Percentiles rank a stretch among this genome's conserved stretches.
These are phyloP conservation scores for Athelia sp. DNA, from an alignment of 1,284 basidiomycete genomes.

Conservation along the genomic window DNA sequence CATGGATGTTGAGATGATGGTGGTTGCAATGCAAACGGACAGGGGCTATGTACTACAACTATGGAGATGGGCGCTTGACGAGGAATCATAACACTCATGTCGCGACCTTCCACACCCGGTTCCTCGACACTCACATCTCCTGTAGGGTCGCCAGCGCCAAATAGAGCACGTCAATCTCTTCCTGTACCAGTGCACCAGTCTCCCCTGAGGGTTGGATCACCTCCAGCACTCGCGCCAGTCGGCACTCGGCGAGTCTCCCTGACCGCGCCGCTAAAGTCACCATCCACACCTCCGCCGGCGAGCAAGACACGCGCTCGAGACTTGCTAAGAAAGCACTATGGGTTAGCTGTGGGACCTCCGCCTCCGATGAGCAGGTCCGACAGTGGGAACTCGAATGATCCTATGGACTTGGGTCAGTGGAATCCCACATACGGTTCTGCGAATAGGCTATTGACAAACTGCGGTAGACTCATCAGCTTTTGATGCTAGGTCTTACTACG, in stretches of 20 bases:
- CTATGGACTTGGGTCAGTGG: slow-evolving; percentile 71
- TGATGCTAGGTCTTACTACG: slow-evolving; percentile 77
- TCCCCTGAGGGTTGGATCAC: not conserved
- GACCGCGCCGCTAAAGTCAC: slow-evolving; percentile 3
- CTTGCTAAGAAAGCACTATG: slow-evolving; percentile 79
- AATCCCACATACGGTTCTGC: too few relatives aligned
- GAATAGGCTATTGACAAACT: too few relatives aligned
- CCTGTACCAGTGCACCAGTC: not conserved
- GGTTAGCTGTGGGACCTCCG: slow-evolving; percentile 68
- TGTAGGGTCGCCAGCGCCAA: too few relatives aligned
- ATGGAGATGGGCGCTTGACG: too few relatives aligned
- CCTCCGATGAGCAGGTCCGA: slow-evolving; percentile 45
- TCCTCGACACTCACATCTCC: too few relatives aligned
- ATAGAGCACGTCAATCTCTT: too few relatives aligned
- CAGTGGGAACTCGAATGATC: slow-evolving; percentile 42
- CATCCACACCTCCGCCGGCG: slow-evolving; percentile 25
- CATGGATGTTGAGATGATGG: too few relatives aligned
- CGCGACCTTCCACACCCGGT: too few relatives aligned
- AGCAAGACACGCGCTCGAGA: slow-evolving; percentile 70
- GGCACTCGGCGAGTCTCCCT: not conserved
- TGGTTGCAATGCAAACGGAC: too few relatives aligned
- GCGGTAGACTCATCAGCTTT: slow-evolving; percentile 71
- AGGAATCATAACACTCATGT: too few relatives aligned
- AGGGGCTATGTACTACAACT: too few relatives aligned
- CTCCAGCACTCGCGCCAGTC: not conserved